Evolutionary conservation across 345 rosid species (phyloP), one percentile per base, ranked within the genome.

Genomic region (Arabidopsis suecica): DNA sequence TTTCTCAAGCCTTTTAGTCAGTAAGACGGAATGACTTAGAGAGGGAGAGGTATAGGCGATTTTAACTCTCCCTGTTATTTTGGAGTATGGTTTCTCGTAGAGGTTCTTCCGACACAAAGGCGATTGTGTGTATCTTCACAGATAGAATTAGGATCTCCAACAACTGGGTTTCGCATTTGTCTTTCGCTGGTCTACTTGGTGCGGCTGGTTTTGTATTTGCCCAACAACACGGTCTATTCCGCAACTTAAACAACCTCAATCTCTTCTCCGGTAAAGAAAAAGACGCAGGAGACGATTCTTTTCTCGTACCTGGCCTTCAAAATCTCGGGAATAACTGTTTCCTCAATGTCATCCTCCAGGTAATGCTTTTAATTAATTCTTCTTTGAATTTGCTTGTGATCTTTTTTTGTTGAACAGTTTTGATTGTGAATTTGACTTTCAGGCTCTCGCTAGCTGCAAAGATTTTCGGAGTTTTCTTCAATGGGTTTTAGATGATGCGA

Each of bases 241-340:
- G 81, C n/a, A 75, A 51, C 45, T 49, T 80, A 1, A 74, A 80
- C 14, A 74, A 53, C 48, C 42, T 81, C 0, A 75, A 71, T 12
- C 65, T 84, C 83, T 77, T 85, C 9, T 14, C 83, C 30, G 33
- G 48, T 55, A 72, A 37, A 67, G 74, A 68, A 40, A 36, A 69
- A 42, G 47, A 42, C 25, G 50, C n/a, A 20, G 44, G 40, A 14
- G 82, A 84, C 36, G 76, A 83, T 69, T n/a, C 45, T 8, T 53
- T 57, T 64, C 69, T 84, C 18, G 88, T 90, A 2, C 97, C 97
- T 37, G 98, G 97, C 13, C 77, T 91, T 76, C 88, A 81, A 69
- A 94, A 94, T 82, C 89, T 83, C 22, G 97, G 95, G 4, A 91
- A 87, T 65, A 91, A 89, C 65, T 91, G 97, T 80, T 94, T 91